Percentiles rank a stretch among this genome's conserved stretches.
These are phyloP conservation scores for Apiosordaria backusii DNA, from an alignment of 495 filamentous ascomycete genomes.

Conservation along the genomic window DNA sequence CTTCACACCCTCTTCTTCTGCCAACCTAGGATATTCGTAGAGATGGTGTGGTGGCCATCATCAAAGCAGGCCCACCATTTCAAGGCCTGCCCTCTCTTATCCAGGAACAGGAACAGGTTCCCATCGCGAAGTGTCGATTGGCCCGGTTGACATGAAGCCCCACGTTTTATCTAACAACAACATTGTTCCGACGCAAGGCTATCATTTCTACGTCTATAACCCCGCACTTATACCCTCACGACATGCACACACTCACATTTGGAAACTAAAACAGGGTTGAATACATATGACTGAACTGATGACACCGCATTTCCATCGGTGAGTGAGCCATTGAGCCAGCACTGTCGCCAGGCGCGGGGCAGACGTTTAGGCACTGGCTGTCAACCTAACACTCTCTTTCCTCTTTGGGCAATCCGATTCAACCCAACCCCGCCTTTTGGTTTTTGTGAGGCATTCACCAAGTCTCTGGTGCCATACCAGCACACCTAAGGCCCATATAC, in stretches of 20 bases:
- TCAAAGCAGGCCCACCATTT: neutral
- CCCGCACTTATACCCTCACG: neutral
- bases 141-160: neutral
- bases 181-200: neutral
- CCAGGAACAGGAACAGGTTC: conserved; percentile 3
- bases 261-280: neutral
- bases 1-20: conserved; percentile 6
- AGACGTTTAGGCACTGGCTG: neutral
- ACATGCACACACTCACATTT: neutral
- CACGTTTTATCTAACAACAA: neutral
- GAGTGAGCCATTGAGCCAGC: neutral
- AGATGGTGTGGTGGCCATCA: neutral
- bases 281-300: neutral
- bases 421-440: neutral
- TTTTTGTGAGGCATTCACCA: neutral
- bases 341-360: neutral
- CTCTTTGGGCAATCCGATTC: neutral
- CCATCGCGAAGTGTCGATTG: conserved; percentile 2
- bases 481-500: neutral
- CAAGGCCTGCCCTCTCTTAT: neutral
- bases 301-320: too few species aligned
- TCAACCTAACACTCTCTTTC: neutral
- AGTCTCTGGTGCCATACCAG: neutral
- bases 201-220: neutral
- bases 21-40: neutral